Conservation (phyloP, 2,329 filamentous ascomycete genomes). For the Diaporthe citriasiana region DNA sequence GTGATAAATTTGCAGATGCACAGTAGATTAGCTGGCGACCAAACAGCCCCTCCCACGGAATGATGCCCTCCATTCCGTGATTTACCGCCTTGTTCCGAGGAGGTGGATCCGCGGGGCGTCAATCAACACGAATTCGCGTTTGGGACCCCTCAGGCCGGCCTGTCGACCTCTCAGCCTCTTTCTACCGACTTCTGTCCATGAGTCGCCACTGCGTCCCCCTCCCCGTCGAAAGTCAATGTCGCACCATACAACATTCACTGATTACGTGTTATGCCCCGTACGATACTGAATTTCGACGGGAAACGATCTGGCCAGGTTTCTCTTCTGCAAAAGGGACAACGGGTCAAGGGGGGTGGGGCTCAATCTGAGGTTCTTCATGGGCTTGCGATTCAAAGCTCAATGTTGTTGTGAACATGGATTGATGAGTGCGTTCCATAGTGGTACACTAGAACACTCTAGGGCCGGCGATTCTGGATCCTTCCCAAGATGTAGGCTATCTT, state of each 20-base stretch:
- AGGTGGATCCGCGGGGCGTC: neutral
- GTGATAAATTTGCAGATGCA: neutral
- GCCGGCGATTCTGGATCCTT: conserved; percentile 5
- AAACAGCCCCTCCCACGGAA: neutral
- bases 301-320: neutral
- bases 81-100: neutral
- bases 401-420: neutral
- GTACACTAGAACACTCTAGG: neutral
- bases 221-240: neutral
- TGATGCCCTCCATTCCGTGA: neutral
- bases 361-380: too few relatives aligned
- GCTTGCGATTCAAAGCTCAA: neutral
- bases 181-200: conserved; percentile 1
- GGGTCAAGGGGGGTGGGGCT: too few relatives aligned
- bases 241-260: neutral
- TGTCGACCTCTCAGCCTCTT: neutral
- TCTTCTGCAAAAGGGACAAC: neutral
- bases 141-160: neutral
- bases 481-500: neutral
- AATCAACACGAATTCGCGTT: conserved; percentile 10
- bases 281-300: neutral
- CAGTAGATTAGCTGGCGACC: neutral
- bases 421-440: too few relatives aligned
- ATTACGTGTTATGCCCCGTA: neutral
- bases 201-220: neutral